Evolutionary conservation across 148 eudicot species (phyloP).

Genomic region (Beta vulgaris): DNA sequence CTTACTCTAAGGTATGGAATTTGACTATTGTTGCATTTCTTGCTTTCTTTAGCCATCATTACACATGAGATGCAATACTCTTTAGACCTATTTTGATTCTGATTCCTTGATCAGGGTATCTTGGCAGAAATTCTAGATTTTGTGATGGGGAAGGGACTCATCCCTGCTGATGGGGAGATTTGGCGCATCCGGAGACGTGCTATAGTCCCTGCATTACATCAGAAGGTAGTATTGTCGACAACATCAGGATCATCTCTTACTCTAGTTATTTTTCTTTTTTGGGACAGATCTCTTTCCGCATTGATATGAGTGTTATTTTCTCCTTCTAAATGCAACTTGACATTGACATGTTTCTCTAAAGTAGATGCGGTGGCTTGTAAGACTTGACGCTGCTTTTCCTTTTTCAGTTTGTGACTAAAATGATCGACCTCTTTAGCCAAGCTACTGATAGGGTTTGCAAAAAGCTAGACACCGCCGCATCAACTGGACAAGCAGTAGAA

Average conservation of each 20-base stretch:
- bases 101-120: constrained; percentile 55
- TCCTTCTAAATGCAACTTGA: not conserved
- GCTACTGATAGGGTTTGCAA: constrained; percentile 85
- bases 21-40: constrained; percentile 5
- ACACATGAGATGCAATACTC: not conserved
- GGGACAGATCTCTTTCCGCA: not conserved
- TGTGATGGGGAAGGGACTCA: constrained; percentile 99
- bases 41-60: not conserved
- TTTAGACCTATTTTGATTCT: not conserved
- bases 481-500: constrained; percentile 82
- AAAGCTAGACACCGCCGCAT: constrained; percentile 83
- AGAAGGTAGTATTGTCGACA: constrained; percentile 46
- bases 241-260: not conserved
- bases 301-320: constrained; percentile 1
- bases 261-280: too few species aligned
- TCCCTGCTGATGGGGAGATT: constrained; percentile 97
- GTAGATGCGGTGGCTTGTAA: not conserved
- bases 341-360: not conserved
- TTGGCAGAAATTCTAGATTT: constrained; percentile 90
- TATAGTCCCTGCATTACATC: constrained; percentile 96
- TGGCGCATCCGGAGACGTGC: constrained; percentile 95
- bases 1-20: constrained; percentile 77
- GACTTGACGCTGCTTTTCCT: constrained; percentile 6
- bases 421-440: constrained; percentile 82
- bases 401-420: constrained; percentile 84